These are phyloP conservation scores for Neurospora sp. DNA, from an alignment of 495 filamentous ascomycete species.

Conservation along the genomic window DNA sequence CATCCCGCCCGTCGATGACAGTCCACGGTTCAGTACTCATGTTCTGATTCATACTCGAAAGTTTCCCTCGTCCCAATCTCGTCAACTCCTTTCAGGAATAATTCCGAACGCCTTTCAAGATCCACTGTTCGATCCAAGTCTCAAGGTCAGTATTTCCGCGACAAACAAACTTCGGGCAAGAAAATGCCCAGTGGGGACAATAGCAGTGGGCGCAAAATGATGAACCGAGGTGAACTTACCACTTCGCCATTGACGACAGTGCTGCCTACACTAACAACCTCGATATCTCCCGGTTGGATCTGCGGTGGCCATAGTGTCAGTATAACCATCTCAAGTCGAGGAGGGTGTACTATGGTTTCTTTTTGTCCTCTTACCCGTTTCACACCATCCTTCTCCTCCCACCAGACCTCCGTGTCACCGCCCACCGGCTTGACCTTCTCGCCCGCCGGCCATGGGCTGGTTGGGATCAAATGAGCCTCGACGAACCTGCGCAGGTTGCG, in stretches of 20 bases:
- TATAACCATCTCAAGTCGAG: not conserved
- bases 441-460: slow-evolving; percentile 69
- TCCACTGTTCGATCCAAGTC: slow-evolving; percentile 35
- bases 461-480: slow-evolving; percentile 71
- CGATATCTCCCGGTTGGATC: slow-evolving; percentile 72
- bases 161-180: not conserved
- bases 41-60: not conserved
- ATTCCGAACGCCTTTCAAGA: slow-evolving; percentile 57
- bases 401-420: slow-evolving; percentile 59
- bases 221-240: slow-evolving; percentile 10
- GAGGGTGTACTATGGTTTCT: not conserved
- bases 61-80: not conserved
- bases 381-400: slow-evolving; percentile 62
- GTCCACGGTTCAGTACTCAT: not conserved
- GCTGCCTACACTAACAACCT: slow-evolving; percentile 60
- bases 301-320: slow-evolving; percentile 19
- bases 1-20: not conserved
- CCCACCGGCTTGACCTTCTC: slow-evolving; percentile 64
- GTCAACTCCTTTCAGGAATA: slow-evolving; percentile 29
- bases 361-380: slow-evolving; percentile 48
- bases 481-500: slow-evolving; percentile 76
- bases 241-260: slow-evolving; percentile 80
- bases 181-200: not conserved
- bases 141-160: not conserved
- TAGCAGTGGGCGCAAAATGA: not conserved